phyloP scores from a whole-genome alignment of 2,329 filamentous ascomycete genomes.

The Aureobasidium lini region DNA sequence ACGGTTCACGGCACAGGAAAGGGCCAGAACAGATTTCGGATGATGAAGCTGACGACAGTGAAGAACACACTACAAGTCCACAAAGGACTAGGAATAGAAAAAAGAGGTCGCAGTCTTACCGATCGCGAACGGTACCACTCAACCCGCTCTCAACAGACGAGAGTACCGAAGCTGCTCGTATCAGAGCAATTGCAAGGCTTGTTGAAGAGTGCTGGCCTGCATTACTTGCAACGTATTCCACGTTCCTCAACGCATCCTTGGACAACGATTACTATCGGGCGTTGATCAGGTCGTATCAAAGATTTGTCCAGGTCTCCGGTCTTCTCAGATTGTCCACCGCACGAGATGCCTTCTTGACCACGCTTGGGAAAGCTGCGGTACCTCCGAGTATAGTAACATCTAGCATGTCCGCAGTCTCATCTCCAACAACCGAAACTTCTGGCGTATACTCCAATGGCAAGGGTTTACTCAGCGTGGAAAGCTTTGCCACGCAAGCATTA shows the following conservation, averaged over 20 bases:
- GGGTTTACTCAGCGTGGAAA: conserved; percentile 67
- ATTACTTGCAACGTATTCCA: conserved; percentile 87
- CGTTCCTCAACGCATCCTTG: conserved; percentile 83
- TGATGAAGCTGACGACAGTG: conserved; percentile 39
- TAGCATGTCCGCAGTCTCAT: conserved; percentile 25
- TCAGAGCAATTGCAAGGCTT: conserved; percentile 71
- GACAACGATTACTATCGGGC: conserved; percentile 92
- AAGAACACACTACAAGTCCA: conserved; percentile 22
- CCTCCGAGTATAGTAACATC: conserved; percentile 60
- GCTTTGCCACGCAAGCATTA: conserved; percentile 52
- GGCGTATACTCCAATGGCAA: conserved; percentile 65
- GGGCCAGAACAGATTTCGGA: conserved; percentile 25
- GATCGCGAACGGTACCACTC: conserved; percentile 68
- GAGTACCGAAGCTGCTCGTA: conserved; percentile 62
- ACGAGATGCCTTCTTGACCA: conserved; percentile 89
- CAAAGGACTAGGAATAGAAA: conserved; percentile 21
- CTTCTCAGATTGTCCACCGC: conserved; percentile 77
- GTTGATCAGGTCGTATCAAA: conserved; percentile 86
- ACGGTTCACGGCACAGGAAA: conserved; percentile 29
- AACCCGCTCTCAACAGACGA: conserved; percentile 74
- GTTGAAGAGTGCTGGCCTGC: conserved; percentile 95
- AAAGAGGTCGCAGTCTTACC: conserved; percentile 60
- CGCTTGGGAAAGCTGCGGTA: conserved; percentile 84
- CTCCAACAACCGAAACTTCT: conserved; percentile 40
- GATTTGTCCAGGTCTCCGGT: conserved; percentile 90